Conservation (phyloP, 1,139 yeast genomes). For the Lodderomyces parapsilosis region DNA sequence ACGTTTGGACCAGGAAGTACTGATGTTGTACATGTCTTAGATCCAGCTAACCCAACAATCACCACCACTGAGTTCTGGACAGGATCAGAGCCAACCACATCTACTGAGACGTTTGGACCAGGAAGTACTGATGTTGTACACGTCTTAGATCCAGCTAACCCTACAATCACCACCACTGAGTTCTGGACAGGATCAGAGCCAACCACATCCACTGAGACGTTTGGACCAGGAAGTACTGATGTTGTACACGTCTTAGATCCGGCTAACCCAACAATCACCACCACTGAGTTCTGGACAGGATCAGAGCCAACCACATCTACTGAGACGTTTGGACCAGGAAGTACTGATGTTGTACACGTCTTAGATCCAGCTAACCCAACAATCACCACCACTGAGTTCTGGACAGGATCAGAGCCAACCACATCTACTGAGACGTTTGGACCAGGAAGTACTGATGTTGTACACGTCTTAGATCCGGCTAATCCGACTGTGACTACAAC, state of each 20-base stretch:
- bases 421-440: slow-evolving; percentile 12
- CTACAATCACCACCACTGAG: slow-evolving; percentile 10
- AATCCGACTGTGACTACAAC: slow-evolving; percentile 13
- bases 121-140: slow-evolving; percentile 13
- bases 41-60: slow-evolving; percentile 17
- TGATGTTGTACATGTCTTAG: slow-evolving; percentile 18
- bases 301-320: slow-evolving; percentile 6
- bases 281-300: background rate
- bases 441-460: slow-evolving; percentile 17
- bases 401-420: slow-evolving; percentile 8
- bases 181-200: slow-evolving; percentile 9
- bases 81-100: background rate
- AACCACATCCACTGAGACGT: slow-evolving; percentile 12
- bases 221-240: slow-evolving; percentile 15
- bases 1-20: slow-evolving; percentile 13
- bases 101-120: slow-evolving; percentile 10
- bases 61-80: slow-evolving; percentile 1
- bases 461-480: slow-evolving; percentile 19
- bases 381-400: slow-evolving; percentile 11
- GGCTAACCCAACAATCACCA: slow-evolving; percentile 14
- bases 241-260: slow-evolving; percentile 21
- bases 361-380: slow-evolving; percentile 16
- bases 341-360: slow-evolving; percentile 14
- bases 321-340: slow-evolving; percentile 8
- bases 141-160: slow-evolving; percentile 17